Base-by-base conservation (phyloP, 2,329 filamentous ascomycete genomes). In the Neonectria punicea region DNA sequence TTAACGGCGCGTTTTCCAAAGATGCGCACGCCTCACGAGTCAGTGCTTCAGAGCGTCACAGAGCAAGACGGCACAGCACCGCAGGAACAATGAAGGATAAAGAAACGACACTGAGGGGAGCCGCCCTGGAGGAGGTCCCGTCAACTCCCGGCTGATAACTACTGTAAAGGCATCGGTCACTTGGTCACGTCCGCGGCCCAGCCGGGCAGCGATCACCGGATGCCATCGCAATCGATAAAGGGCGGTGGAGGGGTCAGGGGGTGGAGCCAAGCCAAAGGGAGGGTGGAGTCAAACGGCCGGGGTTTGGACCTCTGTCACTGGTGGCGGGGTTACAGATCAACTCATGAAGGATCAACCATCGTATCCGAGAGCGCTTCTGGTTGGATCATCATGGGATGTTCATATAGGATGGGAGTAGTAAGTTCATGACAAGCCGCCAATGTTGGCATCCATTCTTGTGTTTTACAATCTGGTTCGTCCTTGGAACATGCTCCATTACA, bases 161-260 rank as follows among this genome's bases (percentile, higher is more conserved):
- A 25, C 25, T 25, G 25, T 25, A 51, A 63, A 9, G 55, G 53
- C 58, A 36, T 36, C 44, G 64, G 67, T 72, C 70, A 73, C 62
- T 71, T 70, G 69, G 65, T 68, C 72, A 67, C 54, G 58, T 70
- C 57, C 20, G 61, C 66, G 62, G 60, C 72, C 67, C 60, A 72
- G 53, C 67, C 71, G 67, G 63, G 60, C 63, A 70, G 72, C 70
- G 69, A 74, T 74, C 72, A 74, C 72, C 69, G 56, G 72, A 74
- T 58, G 14, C 36, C 14, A n/a, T 57, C 46, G 32, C 57, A 61
- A 64, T 67, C 63, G 55, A 68, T 70, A 66, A 73, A 67, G 65
- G 64, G 68, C 66, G 60, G 58, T 58, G 61, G 69, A 70, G 69
- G 71, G 67, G 69, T 66, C 58, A 70, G 70, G 54, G 61, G 63